phyloP scores from a whole-genome alignment of 148 eudicot species.

The Euryodendron excelsum region DNA sequence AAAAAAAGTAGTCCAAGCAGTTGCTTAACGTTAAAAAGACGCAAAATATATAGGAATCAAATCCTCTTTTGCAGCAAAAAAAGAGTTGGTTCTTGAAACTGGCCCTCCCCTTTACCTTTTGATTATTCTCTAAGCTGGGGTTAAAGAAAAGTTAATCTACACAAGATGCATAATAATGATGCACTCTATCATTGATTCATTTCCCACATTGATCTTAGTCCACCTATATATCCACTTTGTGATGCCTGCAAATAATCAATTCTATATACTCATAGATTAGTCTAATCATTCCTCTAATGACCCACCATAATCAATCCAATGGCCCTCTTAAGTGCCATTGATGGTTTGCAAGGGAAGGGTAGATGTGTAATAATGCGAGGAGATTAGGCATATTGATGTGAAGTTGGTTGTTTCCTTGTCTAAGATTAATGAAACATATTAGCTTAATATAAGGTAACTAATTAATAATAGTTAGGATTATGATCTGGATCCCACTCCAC shows the following conservation, averaged over 20 bases:
- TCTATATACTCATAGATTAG: conserved; percentile 8
- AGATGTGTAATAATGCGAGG: background rate
- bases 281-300: conserved; percentile 3
- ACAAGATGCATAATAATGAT: too few species aligned
- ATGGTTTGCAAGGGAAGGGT: too few species aligned
- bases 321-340: too few species aligned
- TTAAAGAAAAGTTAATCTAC: conserved; percentile 18
- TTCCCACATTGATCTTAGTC: conserved; percentile 13
- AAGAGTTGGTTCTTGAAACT: conserved; percentile 17
- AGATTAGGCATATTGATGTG: background rate
- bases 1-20: conserved; percentile 10
- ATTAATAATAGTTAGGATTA: conserved; percentile 5
- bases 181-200: conserved; percentile 15
- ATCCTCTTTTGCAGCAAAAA: background rate
- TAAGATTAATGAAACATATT: conserved; percentile 12
- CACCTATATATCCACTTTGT: conserved; percentile 1
- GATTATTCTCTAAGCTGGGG: conserved; percentile 14
- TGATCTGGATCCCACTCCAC: conserved; percentile 29
- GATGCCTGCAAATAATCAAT: conserved; percentile 8
- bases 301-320: too few species aligned
- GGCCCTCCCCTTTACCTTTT: conserved; percentile 8
- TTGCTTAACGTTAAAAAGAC: conserved; percentile 21
- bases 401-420: conserved; percentile 16
- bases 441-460: conserved; percentile 18
- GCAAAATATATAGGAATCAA: conserved; percentile 17